Base-by-base conservation (phyloP, 768 basidiomycete species). In the Naematelia encephala region DNA sequence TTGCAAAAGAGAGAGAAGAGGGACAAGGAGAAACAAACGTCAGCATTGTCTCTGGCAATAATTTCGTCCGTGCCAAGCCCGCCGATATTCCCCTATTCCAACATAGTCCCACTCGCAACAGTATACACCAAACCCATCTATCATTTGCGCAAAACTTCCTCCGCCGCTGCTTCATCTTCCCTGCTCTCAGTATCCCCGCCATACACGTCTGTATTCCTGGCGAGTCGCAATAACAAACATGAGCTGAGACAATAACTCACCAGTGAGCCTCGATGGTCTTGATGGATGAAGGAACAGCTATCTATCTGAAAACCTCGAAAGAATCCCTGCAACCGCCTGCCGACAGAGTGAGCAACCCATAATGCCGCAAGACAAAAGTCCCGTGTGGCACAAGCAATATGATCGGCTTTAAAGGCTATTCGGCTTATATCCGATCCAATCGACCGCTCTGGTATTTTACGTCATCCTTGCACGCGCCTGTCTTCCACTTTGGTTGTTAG, bases 71-170 rank as follows among this genome's bases (percentile, higher is more conserved):
- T 16, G 8, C 8, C 16, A 8, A 39, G 34, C 16, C 34, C 34
- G 8, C 34, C 34, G 8, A 39, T 8, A 29, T 49, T 5, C 30
- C 22, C 4, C n/a, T n/a, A n/a, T n/a, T n/a, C n/a, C n/a, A n/a
- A n/a, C n/a, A n/a, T n/a, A n/a, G n/a, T n/a, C n/a, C n/a, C n/a
- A n/a, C n/a, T n/a, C n/a, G n/a, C n/a, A n/a, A n/a, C n/a, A n/a
- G n/a, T n/a, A n/a, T n/a, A n/a, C n/a, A n/a, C 29, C 42, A 23
- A 42, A 49, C 46, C 53, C 2, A 46, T 25, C 53, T 22, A 44
- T 19, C 55, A 12, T n/a, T n/a, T n/a, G 26, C 34, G 34, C 34
- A 39, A 39, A 39, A 8, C 34, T 39, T 39, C 34, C 34, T 39
- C 34, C 34, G 8, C 16, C 34, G n/a, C 34, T 39, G 34, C 16